Evolutionary conservation across 129 eudicot species (phyloP).

Genomic region (sunflower (Helianthus annuus)): HanXRQr2.0-SUNRISE NC_035436.2:36251023-36251522

Average conservation of each 20-base stretch:
- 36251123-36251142: too few species aligned
- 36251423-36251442: not conserved
- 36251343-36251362: not conserved
- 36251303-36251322: not conserved
- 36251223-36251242: too few species aligned
- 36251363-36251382: not conserved
- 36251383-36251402: not conserved
- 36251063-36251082: not conserved
- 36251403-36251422: constrained; percentile 9
- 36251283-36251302: not conserved
- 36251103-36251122: too few species aligned
- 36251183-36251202: not conserved
- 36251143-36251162: too few species aligned
- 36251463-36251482: not conserved
- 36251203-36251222: too few species aligned
- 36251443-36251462: constrained; percentile 16
- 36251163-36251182: not conserved
- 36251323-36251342: not conserved
- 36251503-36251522: constrained; percentile 10
- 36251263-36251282: not conserved
- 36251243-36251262: not conserved
- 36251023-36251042: too few species aligned
- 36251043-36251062: too few species aligned
- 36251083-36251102: not conserved
- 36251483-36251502: not conserved